These are phyloP conservation scores for Alternaria consortialis DNA, from an alignment of 2,329 filamentous ascomycete genomes.

Conservation along the genomic window DNA sequence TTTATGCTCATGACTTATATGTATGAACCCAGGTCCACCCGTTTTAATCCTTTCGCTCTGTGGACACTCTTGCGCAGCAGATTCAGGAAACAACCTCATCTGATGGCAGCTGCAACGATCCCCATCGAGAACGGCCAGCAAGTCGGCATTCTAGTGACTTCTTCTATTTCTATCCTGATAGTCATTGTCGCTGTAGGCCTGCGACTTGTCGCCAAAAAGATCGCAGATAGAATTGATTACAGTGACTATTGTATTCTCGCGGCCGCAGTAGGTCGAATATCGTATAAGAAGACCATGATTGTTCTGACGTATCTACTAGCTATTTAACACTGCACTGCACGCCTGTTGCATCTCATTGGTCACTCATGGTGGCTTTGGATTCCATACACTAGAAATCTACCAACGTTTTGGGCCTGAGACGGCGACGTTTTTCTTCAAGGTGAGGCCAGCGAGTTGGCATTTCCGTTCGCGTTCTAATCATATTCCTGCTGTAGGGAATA, in stretches of 20 bases:
- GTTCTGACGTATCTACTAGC: conserved; percentile 5
- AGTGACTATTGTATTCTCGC: conserved; percentile 27
- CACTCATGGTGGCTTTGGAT: conserved; percentile 31
- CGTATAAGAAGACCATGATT: no score
- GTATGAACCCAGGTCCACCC: not conserved
- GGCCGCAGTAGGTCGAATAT: conserved; percentile 13
- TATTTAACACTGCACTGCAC: conserved; percentile 30
- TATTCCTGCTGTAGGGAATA: conserved; percentile 12
- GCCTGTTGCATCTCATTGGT: conserved; percentile 26
- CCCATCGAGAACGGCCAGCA: conserved; percentile 25
- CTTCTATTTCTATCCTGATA: conserved; percentile 22
- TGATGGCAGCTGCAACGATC: not conserved
- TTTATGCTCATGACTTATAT: not conserved
- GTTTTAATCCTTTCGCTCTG: not conserved
- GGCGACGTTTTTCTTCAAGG: conserved; percentile 32
- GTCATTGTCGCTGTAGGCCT: conserved; percentile 17
- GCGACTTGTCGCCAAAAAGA: conserved; percentile 18
- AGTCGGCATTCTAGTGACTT: conserved; percentile 13
- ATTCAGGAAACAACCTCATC: not conserved
- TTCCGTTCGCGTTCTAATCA: not conserved
- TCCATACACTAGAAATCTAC: conserved; percentile 26
- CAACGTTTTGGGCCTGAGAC: conserved; percentile 25
- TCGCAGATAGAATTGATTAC: conserved; percentile 17
- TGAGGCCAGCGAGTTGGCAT: not conserved
- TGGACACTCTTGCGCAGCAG: not conserved